A percentile compares a stretch with the other conserved stretches of the same genome.
phyloP scores from a whole-genome alignment of 805 yeast species.

The Suhomyces faveliae region DNA sequence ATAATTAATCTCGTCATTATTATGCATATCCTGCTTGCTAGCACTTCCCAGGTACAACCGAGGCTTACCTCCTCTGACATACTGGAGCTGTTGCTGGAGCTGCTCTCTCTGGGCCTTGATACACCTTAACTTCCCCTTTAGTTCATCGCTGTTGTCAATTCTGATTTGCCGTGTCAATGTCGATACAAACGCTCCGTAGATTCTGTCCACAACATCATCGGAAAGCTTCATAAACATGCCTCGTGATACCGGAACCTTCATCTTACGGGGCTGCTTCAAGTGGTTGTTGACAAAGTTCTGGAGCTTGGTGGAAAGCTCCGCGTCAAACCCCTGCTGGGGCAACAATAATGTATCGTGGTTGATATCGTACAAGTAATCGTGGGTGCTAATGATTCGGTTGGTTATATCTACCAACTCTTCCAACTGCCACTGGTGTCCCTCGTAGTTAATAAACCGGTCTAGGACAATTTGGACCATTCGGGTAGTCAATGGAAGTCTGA shows the following conservation, averaged over 20 bases:
- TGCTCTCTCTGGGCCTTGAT: constrained; percentile 4
- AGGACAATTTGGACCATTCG: constrained; percentile 23
- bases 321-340: constrained; percentile 4
- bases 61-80: constrained; percentile 4
- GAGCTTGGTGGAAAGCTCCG: constrained; percentile 13
- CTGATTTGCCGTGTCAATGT: constrained; percentile 6
- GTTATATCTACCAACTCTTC: constrained; percentile 13
- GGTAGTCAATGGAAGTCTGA: constrained; percentile 32
- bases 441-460: constrained; percentile 14
- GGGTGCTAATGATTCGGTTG: constrained; percentile 14
- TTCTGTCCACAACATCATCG: constrained; percentile 15
- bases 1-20: constrained; percentile 20
- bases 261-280: constrained; percentile 3
- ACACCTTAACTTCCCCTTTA: not conserved
- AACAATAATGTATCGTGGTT: constrained; percentile 9
- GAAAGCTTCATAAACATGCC: constrained; percentile 23
- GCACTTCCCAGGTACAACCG: constrained; percentile 5
- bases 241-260: constrained; percentile 7
- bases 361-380: constrained; percentile 12
- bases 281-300: constrained; percentile 15
- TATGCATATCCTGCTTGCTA: constrained; percentile 13
- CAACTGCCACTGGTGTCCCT: constrained; percentile 5
- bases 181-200: constrained; percentile 15
- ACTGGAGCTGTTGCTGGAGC: constrained; percentile 8
- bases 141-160: not conserved